Conservation (phyloP, 2,329 filamentous ascomycete genomes). For the Monosporascus sp. region DNA sequence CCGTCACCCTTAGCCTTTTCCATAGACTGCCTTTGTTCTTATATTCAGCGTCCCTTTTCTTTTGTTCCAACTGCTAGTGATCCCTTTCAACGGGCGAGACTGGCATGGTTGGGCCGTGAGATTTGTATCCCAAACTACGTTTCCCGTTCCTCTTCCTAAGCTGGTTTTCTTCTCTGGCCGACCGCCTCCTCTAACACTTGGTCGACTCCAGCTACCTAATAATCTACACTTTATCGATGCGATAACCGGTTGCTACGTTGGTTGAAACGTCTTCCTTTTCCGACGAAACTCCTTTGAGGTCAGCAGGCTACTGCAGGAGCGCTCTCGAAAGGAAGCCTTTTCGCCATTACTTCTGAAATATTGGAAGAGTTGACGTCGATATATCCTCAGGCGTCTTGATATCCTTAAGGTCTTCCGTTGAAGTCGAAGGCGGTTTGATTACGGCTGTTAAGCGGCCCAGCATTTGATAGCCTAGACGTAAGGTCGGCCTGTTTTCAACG, state of each 20-base stretch:
- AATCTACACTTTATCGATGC: constrained; percentile 15
- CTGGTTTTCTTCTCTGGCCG: not conserved
- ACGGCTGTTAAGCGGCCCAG: not conserved
- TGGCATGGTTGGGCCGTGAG: not conserved
- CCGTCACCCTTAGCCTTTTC: not conserved
- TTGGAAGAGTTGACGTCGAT: constrained; percentile 20
- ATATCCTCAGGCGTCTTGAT: constrained; percentile 12
- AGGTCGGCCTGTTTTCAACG: not conserved
- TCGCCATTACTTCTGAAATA: constrained; percentile 29
- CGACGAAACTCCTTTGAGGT: constrained; percentile 63
- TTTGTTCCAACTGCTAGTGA: not conserved
- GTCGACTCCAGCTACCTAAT: constrained; percentile 20
- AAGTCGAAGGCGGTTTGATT: constrained; percentile 4
- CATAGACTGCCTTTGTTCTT: not conserved
- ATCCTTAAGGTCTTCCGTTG: constrained; percentile 2
- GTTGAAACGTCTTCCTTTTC: constrained; percentile 21
- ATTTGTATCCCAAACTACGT: not conserved
- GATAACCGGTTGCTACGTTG: constrained; percentile 19
- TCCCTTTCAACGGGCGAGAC: not conserved
- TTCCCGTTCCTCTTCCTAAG: not conserved
- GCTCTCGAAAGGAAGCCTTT: constrained; percentile 30
- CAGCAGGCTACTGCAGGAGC: constrained; percentile 80
- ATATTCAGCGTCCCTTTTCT: not conserved
- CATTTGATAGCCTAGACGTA: not conserved
- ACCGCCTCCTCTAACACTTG: not conserved